Evolutionary conservation across 2,329 filamentous ascomycete species (phyloP), one percentile per base, ranked within the genome.

Genomic region (Cytospora schulzeri): DNA sequence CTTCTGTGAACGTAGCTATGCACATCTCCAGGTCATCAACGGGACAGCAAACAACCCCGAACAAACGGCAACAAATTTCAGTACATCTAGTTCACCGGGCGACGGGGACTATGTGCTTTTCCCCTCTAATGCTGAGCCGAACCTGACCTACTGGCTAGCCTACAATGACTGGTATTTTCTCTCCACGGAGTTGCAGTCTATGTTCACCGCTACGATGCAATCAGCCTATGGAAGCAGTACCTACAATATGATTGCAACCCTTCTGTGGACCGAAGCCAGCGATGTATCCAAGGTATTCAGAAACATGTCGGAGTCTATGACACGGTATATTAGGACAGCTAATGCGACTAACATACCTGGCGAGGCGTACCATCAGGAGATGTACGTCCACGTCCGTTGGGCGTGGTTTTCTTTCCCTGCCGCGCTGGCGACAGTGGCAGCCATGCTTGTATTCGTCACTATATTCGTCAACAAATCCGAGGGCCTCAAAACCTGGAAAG

Each of bases 1-100:
- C 31, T 56, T 56, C 54, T 56, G 54, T 14, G 54, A 56, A 17
- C 54, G 54, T 41, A 38, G 54, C 31, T 56, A 56, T 24, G 15
- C 54, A 24, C 22, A 56, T n/a, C 33, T 56, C 31, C 54, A 38
- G 33, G n/a, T 56, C 19, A 28, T 35, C 45, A 41, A 41, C 35
- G 35, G 35, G 35, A 19, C 35, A 41, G 35, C 35, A 41, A 41
- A 41, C 7, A 7, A 41, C 35, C 35, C 35, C 14, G 35, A 19
- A 41, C 35, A 41, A 4, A 41, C 35, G 35, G 14, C 14, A 41
- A 41, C 35, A 19, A 41, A 41, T 41, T 19, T 41, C 35, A 41
- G 35, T 19, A 41, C 15, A 41, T 41, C 35, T 15, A 41, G 35
- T 41, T 41, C 17, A 19, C 14, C 35, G 14, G 35, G 35, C 35